Evolutionary conservation across 2,329 filamentous ascomycete species (phyloP).

Genomic region (Diplocarpon rosae): DNA sequence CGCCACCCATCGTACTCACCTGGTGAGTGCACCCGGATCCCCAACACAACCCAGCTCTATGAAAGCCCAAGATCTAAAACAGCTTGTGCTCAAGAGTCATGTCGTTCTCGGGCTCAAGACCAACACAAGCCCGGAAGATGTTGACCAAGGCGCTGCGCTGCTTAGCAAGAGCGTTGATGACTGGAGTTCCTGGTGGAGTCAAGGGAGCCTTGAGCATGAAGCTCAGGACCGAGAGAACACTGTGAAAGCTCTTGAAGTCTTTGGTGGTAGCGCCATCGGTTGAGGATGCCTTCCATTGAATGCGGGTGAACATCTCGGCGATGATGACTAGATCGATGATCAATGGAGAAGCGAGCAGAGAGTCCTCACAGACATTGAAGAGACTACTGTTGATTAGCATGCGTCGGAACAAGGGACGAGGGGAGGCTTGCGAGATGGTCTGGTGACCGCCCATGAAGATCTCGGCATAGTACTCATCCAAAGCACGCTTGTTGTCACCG

Average conservation of each 20-base stretch:
- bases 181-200: conserved; percentile 87
- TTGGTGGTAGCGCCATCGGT: conserved; percentile 40
- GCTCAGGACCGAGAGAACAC: conserved; percentile 89
- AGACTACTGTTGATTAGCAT: conserved; percentile 41
- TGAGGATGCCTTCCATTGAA: conserved; percentile 69
- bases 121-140: conserved; percentile 96
- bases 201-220: conserved; percentile 98
- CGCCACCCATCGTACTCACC: not conserved
- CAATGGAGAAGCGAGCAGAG: conserved; percentile 83
- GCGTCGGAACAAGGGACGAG: conserved; percentile 17
- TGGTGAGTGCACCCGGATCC: not conserved
- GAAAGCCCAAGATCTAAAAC: conserved; percentile 43
- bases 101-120: conserved; percentile 92
- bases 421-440: conserved; percentile 63
- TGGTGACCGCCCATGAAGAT: conserved; percentile 99
- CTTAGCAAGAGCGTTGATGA: conserved; percentile 92
- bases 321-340: conserved; percentile 94
- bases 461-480: conserved; percentile 98
- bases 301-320: conserved; percentile 96
- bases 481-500: conserved; percentile 95
- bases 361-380: conserved; percentile 99
- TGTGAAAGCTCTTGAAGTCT: conserved; percentile 91
- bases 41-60: not conserved
- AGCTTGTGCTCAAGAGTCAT: conserved; percentile 99
- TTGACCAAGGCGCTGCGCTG: conserved; percentile 91